Conservation (phyloP, 768 basidiomycete species). For the Rhodotorula paludigena region DNA sequence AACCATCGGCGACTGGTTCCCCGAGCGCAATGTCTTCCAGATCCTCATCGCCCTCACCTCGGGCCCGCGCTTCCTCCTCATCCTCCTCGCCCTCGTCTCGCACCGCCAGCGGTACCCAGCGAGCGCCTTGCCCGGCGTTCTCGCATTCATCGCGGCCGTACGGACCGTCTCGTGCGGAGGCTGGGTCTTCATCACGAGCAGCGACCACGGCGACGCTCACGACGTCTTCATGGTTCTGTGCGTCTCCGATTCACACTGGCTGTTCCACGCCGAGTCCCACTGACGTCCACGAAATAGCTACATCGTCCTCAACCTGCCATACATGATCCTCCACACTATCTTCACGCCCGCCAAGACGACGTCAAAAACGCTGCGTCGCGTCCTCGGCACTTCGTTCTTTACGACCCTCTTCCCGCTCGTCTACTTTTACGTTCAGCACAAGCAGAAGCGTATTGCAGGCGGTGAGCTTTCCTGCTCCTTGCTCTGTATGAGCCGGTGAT, state of each 20-base stretch:
- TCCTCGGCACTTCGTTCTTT: constrained; percentile 65
- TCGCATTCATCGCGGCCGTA: constrained; percentile 62
- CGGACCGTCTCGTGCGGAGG: constrained; percentile 79
- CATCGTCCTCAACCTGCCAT: constrained; percentile 75
- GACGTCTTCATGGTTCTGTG: constrained; percentile 75
- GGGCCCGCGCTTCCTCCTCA: constrained; percentile 47
- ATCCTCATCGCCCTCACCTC: constrained; percentile 80
- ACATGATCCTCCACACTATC: constrained; percentile 71
- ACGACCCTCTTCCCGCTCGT: constrained; percentile 64
- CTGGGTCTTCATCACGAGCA: constrained; percentile 83
- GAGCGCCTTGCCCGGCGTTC: constrained; percentile 53
- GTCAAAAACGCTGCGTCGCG: constrained; percentile 49
- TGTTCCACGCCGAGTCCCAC: neutral
- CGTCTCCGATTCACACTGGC: neutral
- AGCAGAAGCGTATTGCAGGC: constrained; percentile 70
- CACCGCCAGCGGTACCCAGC: constrained; percentile 39
- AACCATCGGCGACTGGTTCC: constrained; percentile 87
- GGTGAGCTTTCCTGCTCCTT: constrained; percentile 51
- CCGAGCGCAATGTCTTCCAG: constrained; percentile 59
- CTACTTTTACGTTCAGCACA: constrained; percentile 81
- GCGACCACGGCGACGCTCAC: constrained; percentile 74
- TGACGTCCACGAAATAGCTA: constrained; percentile 48
- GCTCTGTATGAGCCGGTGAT: neutral
- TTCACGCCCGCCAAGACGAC: constrained; percentile 49
- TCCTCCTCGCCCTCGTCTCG: constrained; percentile 45